Conservation (phyloP, 805 yeast species). For the Candida orba region DNA sequence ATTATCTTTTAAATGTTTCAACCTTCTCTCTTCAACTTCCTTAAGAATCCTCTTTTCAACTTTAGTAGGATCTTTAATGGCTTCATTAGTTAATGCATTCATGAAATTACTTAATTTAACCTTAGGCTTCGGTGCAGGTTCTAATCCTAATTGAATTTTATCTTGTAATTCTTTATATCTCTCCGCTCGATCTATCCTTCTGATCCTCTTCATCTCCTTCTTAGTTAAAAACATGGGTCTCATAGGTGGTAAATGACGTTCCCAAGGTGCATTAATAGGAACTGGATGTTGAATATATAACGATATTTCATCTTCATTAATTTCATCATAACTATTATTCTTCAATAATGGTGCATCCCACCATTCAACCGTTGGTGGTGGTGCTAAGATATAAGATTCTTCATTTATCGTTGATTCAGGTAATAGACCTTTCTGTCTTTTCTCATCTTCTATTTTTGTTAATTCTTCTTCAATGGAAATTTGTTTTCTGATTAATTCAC, state of each 20-base stretch:
- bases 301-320: slow-evolving; percentile 41
- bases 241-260: slow-evolving; percentile 32
- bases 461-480: slow-evolving; percentile 28
- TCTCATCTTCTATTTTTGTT: slow-evolving; percentile 27
- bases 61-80: slow-evolving; percentile 82
- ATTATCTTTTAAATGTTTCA: slow-evolving; percentile 55
- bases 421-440: slow-evolving; percentile 34
- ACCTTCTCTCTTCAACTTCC: slow-evolving; percentile 58
- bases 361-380: slow-evolving; percentile 75
- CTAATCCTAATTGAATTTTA: slow-evolving; percentile 69
- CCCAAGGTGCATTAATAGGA: slow-evolving; percentile 55
- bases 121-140: slow-evolving; percentile 86
- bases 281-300: slow-evolving; percentile 80
- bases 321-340: slow-evolving; percentile 28
- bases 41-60: slow-evolving; percentile 65
- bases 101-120: slow-evolving; percentile 78
- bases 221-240: slow-evolving; percentile 61
- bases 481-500: slow-evolving; percentile 45
- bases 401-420: slow-evolving; percentile 54
- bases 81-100: slow-evolving; percentile 79
- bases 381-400: slow-evolving; percentile 36
- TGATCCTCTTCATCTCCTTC: slow-evolving; percentile 62
- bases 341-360: slow-evolving; percentile 67
- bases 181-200: slow-evolving; percentile 52
- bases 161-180: slow-evolving; percentile 68